Base-by-base conservation (phyloP, 1,139 yeast species). In the Blastobotrys serpentis region DNA sequence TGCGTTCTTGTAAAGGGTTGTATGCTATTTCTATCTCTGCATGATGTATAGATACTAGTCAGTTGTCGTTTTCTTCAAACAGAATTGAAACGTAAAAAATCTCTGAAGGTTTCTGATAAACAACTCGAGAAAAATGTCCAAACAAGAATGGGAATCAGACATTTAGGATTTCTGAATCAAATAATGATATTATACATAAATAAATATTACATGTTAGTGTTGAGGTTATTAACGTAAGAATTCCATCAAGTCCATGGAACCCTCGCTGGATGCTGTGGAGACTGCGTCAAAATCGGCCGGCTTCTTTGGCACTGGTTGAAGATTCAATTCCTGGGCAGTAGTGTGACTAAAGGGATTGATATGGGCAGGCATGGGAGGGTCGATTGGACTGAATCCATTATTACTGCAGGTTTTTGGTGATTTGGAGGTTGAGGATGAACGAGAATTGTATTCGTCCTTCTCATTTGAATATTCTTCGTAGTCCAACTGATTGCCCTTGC, bases 201-300 rank as follows among this genome's bases (percentile, higher is more conserved):
- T 29, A 29, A 29, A 29, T 29, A 29, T 29, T 29, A 29, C 32
- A 29, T 29, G 32, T 29, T 29, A 29, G 32, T 29, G 32, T 7
- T 11, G 26, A 10, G 32, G 13, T 4, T 19, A 10, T 25, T 13
- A 52, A 16, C 53, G 41, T 13, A 56, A 43, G 37, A 56, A 56
- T 41, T 56, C 59, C 51, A 56, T 42, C 26, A 56, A 29, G 39
- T 54, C 58, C 49, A 56, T 49, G 30, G 52, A 54, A 11, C 54
- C 52, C 8, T 51, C 57, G 19, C 48, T 45, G 16, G 40, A 36
- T 18, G 40, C 40, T 4, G 22, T 36, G 23, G 40, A 36, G 4
- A 19, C 40, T 11, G 11, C 26, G 13, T 36, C 40, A 18, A 36
- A 18, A 11, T 36, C 40, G 13, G 19, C 8, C 8, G 40, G 40